Evolutionary conservation across 2,329 filamentous ascomycete genomes (phyloP).

Genomic region (Neospermospora avenae): DNA sequence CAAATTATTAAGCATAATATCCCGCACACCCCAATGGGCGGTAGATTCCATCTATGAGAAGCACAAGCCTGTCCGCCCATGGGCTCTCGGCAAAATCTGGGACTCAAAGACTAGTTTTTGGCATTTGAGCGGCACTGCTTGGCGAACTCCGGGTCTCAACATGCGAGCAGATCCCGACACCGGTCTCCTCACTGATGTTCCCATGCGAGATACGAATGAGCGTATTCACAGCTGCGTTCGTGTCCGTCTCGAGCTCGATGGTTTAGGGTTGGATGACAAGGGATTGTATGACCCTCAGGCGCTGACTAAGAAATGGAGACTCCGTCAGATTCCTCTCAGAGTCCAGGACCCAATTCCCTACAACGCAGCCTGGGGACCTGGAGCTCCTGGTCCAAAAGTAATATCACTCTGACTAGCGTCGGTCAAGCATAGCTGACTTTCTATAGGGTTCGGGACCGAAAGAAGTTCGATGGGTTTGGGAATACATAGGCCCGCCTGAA

Average conservation of each 20-base stretch:
- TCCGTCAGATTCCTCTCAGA: constrained; percentile 24
- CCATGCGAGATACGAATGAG: constrained; percentile 39
- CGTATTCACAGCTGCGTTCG: constrained; percentile 38
- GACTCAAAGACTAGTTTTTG: constrained; percentile 33
- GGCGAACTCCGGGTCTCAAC: constrained; percentile 38
- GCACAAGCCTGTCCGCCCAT: constrained; percentile 42
- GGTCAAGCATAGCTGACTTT: background rate
- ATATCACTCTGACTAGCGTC: background rate
- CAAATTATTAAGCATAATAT: constrained; percentile 20
- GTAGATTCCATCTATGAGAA: constrained; percentile 45
- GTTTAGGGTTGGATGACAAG: constrained; percentile 37
- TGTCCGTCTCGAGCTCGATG: constrained; percentile 35
- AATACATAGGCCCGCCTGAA: constrained; percentile 46
- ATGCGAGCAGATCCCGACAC: constrained; percentile 39
- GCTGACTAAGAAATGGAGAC: constrained; percentile 32
- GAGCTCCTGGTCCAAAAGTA: constrained; percentile 28
- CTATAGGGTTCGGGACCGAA: constrained; percentile 30
- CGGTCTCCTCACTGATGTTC: constrained; percentile 37
- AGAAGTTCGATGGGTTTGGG: constrained; percentile 50
- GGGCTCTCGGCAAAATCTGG: constrained; percentile 36
- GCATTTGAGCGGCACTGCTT: constrained; percentile 44
- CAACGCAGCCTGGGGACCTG: constrained; percentile 27
- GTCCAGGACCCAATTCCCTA: constrained; percentile 38
- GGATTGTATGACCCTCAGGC: constrained; percentile 46
- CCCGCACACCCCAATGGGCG: constrained; percentile 40